Conservation (phyloP, 768 basidiomycete genomes). For the Kwoniella botswanensis region DNA sequence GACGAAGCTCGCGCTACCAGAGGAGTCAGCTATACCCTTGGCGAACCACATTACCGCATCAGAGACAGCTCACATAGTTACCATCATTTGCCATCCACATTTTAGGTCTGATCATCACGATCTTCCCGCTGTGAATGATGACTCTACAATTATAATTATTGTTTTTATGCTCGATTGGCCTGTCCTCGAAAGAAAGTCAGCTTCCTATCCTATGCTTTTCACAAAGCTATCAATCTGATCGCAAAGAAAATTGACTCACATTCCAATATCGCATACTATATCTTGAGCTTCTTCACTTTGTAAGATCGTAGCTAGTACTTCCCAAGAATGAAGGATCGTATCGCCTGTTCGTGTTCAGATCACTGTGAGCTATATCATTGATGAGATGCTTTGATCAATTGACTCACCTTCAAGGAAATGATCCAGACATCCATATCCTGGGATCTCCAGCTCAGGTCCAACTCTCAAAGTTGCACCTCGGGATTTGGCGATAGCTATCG, state of each 20-base stretch:
- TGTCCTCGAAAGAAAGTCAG: constrained; percentile 53
- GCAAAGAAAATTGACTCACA: constrained; percentile 64
- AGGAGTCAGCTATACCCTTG: not conserved
- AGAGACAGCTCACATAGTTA: constrained; percentile 81
- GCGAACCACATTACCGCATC: not conserved
- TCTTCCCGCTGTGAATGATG: constrained; percentile 81
- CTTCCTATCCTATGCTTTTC: not conserved
- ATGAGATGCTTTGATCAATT: no score
- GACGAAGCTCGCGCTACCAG: constrained; percentile 56
- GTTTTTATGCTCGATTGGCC: constrained; percentile 98
- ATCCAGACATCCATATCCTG: constrained; percentile 98
- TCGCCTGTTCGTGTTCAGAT: constrained; percentile 69
- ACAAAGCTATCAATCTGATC: not conserved
- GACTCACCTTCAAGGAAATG: constrained; percentile 90
- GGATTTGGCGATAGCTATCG: constrained; percentile 84
- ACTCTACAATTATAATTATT: constrained; percentile 96
- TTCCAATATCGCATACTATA: constrained; percentile 97
- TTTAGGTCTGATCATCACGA: constrained; percentile 94
- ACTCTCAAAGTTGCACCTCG: constrained; percentile 88
- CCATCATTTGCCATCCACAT: constrained; percentile 99
- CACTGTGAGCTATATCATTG: no score
- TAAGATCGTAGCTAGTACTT: constrained; percentile 90
- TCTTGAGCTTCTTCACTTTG: constrained; percentile 74
- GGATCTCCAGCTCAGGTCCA: constrained; percentile 95
- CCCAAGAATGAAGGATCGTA: constrained; percentile 96